Conservation (phyloP, 306 rosid genomes). For the Prosopis cineraria region DNA sequence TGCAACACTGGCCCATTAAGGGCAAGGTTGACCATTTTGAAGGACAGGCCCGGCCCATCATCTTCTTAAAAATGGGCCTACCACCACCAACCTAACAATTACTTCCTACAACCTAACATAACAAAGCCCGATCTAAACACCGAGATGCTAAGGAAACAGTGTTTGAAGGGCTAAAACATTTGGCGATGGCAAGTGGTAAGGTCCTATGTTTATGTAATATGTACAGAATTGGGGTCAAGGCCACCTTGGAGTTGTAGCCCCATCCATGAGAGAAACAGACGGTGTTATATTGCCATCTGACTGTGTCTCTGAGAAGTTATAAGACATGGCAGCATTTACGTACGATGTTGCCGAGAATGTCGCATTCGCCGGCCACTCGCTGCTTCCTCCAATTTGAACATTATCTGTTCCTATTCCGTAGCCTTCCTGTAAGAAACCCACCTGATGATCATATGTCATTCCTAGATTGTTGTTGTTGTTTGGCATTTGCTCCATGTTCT, state of each 20-base stretch:
- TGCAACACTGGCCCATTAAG: neutral
- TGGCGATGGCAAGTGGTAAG: neutral
- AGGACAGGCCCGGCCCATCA: constrained; percentile 13
- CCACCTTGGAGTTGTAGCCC: constrained; percentile 20
- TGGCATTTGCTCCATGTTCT: constrained; percentile 37
- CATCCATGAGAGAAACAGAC: constrained; percentile 18
- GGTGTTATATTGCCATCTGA: constrained; percentile 56
- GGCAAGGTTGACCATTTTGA: neutral
- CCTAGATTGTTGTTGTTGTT: constrained; percentile 22
- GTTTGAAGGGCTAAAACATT: neutral
- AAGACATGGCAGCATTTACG: constrained; percentile 30
- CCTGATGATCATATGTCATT: constrained; percentile 37
- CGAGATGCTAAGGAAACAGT: neutral
- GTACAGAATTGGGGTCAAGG: neutral
- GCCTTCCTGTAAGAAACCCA: constrained; percentile 37
- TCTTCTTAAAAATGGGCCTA: neutral
- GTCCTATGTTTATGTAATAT: neutral
- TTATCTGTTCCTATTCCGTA: constrained; percentile 25
- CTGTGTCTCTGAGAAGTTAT: constrained; percentile 44
- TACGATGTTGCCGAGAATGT: constrained; percentile 21
- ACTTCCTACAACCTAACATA: neutral
- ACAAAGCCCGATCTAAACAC: constrained; percentile 5
- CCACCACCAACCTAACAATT: neutral
- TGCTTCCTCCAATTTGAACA: constrained; percentile 36
- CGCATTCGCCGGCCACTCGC: constrained; percentile 45